Evolutionary conservation across 1,284 basidiomycete species (phyloP).

Genomic region (Rhodotorula sp.): DNA sequence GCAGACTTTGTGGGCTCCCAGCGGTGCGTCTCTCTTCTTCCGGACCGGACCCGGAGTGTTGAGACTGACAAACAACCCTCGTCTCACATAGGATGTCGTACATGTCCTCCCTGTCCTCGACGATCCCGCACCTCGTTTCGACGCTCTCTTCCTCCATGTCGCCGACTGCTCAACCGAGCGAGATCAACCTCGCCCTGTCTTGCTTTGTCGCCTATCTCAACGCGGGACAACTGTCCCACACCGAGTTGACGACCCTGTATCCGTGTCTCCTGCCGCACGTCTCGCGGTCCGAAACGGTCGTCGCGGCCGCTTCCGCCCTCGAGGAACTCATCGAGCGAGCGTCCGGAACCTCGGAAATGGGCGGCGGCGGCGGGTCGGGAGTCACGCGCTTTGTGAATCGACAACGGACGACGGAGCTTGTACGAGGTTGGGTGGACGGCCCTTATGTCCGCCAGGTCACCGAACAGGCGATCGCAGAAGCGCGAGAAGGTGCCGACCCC

Average conservation of each 20-base stretch:
- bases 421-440: slow-evolving; percentile 32
- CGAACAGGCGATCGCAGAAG: slow-evolving; percentile 16
- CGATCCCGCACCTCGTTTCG: slow-evolving; percentile 34
- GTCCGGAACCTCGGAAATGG: slow-evolving; percentile 16
- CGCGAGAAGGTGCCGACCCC: slow-evolving; percentile 11
- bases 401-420: slow-evolving; percentile 25
- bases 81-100: slow-evolving; percentile 30
- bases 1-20: slow-evolving; percentile 44
- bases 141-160: slow-evolving; percentile 36
- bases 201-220: slow-evolving; percentile 37
- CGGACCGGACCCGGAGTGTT: background rate
- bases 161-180: slow-evolving; percentile 2
- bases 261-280: slow-evolving; percentile 41
- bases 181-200: slow-evolving; percentile 26
- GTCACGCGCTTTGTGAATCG: slow-evolving; percentile 41
- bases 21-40: slow-evolving; percentile 26
- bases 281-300: slow-evolving; percentile 23
- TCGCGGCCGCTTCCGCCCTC: slow-evolving; percentile 38
- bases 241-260: slow-evolving; percentile 37
- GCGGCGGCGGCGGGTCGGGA: slow-evolving; percentile 20
- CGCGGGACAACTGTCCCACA: slow-evolving; percentile 38
- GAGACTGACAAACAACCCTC: background rate
- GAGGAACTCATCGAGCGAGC: slow-evolving; percentile 43
- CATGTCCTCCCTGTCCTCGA: slow-evolving; percentile 36
- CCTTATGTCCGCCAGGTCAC: slow-evolving; percentile 13